Percentiles rank a stretch among this genome's conserved stretches.
These are phyloP conservation scores for Endothia cerciana DNA, from an alignment of 2,329 filamentous ascomycete genomes.

Conservation along the genomic window DNA sequence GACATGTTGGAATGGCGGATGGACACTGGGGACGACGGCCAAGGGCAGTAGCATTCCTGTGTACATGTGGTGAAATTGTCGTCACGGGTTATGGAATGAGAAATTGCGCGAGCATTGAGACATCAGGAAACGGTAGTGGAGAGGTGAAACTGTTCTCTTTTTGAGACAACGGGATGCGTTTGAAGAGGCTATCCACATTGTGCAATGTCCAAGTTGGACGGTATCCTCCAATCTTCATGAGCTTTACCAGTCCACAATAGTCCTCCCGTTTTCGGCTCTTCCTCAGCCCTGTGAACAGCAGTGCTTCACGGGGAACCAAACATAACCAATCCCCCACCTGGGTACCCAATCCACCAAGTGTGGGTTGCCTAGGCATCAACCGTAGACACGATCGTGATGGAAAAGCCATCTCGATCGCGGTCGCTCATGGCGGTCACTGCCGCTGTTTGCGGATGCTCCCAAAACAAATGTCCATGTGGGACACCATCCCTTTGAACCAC, in stretches of 20 bases:
- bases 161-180: constrained; percentile 16
- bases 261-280: constrained; percentile 9
- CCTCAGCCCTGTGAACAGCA: constrained; percentile 18
- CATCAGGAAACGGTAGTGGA: constrained; percentile 6
- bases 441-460: not conserved
- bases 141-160: constrained; percentile 25
- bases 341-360: constrained; percentile 8
- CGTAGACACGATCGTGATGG: constrained; percentile 2
- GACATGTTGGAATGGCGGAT: not conserved
- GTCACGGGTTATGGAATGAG: not conserved
- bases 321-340: constrained; percentile 4
- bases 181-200: constrained; percentile 25
- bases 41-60: not conserved
- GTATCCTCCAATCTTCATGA: not conserved
- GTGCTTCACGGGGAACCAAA: not conserved
- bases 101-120: not conserved
- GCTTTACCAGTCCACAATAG: not conserved
- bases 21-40: not conserved
- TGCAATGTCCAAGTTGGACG: not conserved
- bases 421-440: not conserved
- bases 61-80: not conserved
- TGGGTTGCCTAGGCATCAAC: not conserved
- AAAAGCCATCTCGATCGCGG: not conserved
- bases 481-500: not conserved
- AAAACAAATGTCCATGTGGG: not conserved